A percentile compares a stretch with the other conserved stretches of the same genome.
These are phyloP conservation scores for Limtongia smithiae DNA, from an alignment of 805 yeast species.

Conservation along the genomic window DNA sequence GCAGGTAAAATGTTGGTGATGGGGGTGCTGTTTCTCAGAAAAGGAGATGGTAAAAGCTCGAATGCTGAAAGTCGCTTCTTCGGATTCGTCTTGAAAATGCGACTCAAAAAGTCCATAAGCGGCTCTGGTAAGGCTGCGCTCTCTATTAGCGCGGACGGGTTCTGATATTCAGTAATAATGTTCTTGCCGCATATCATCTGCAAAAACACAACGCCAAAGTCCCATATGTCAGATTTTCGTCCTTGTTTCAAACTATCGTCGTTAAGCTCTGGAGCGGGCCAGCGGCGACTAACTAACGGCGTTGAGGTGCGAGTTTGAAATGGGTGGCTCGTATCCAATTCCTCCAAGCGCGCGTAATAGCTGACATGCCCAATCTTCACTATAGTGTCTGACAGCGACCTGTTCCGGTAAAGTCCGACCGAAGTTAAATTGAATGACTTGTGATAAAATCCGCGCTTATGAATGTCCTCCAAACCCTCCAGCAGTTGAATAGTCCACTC, in stretches of 20 bases:
- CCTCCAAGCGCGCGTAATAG: constrained; percentile 29
- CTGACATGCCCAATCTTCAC: constrained; percentile 49
- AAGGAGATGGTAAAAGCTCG: constrained; percentile 79
- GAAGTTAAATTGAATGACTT: constrained; percentile 62
- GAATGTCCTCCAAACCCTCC: constrained; percentile 80
- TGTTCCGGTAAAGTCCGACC: constrained; percentile 50
- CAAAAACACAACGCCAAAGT: constrained; percentile 73
- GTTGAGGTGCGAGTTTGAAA: constrained; percentile 22
- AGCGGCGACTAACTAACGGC: constrained; percentile 34
- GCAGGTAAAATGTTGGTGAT: constrained; percentile 1
- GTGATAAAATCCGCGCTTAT: constrained; percentile 80
- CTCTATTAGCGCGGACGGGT: constrained; percentile 62
- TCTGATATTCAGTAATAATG: constrained; percentile 50
- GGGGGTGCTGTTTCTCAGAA: constrained; percentile 54
- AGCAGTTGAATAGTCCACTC: constrained; percentile 83
- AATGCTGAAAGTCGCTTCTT: constrained; percentile 77
- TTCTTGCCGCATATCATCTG: constrained; percentile 62
- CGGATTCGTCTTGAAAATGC: constrained; percentile 61
- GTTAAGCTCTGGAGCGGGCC: constrained; percentile 81
- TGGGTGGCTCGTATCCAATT: constrained; percentile 38
- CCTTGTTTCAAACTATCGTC: constrained; percentile 48
- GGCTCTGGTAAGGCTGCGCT: constrained; percentile 49
- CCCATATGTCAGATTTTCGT: constrained; percentile 90
- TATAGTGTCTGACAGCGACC: constrained; percentile 51
- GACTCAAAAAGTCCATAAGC: constrained; percentile 60